Percentiles rank a stretch among this genome's conserved stretches.
Evolutionary conservation across 805 yeast genomes (phyloP).

Genomic region (Candida ortonii): DNA sequence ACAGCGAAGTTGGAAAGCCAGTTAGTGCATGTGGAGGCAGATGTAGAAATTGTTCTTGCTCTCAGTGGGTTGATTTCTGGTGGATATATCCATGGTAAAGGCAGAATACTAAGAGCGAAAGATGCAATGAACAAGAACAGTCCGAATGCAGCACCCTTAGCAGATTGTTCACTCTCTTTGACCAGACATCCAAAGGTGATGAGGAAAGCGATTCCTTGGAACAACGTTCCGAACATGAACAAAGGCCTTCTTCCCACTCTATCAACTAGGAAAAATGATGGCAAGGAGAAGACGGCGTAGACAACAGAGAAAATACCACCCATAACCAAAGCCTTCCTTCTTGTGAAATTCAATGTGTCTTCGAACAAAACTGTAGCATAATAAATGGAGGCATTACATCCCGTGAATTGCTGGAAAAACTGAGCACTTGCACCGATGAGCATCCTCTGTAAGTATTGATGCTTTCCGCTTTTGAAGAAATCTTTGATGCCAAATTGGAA

Average conservation of each 20-base stretch:
- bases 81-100: slow-evolving; percentile 58
- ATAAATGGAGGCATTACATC: slow-evolving; percentile 69
- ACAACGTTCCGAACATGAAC: slow-evolving; percentile 43
- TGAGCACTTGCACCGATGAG: slow-evolving; percentile 62
- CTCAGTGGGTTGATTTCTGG: slow-evolving; percentile 65
- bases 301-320: slow-evolving; percentile 66
- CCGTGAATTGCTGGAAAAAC: slow-evolving; percentile 69
- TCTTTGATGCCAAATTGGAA: slow-evolving; percentile 41
- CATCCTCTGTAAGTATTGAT: slow-evolving; percentile 61
- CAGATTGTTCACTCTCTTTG: slow-evolving; percentile 38
- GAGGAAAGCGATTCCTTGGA: slow-evolving; percentile 48
- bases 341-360: slow-evolving; percentile 45
- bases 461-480: slow-evolving; percentile 40
- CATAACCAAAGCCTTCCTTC: slow-evolving; percentile 54
- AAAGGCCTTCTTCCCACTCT: slow-evolving; percentile 64
- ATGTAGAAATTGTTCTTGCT: slow-evolving; percentile 68
- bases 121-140: slow-evolving; percentile 55
- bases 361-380: slow-evolving; percentile 58
- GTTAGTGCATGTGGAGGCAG: slow-evolving; percentile 61
- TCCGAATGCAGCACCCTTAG: slow-evolving; percentile 70
- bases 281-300: slow-evolving; percentile 59
- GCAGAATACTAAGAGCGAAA: slow-evolving; percentile 48
- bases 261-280: slow-evolving; percentile 60
- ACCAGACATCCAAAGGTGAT: slow-evolving; percentile 50
- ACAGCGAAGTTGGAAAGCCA: slow-evolving; percentile 69